A percentile compares a stretch with the other conserved stretches of the same genome.
Evolutionary conservation across 768 basidiomycete species (phyloP).

Genomic region (Pleurotus pulmonarius): DNA sequence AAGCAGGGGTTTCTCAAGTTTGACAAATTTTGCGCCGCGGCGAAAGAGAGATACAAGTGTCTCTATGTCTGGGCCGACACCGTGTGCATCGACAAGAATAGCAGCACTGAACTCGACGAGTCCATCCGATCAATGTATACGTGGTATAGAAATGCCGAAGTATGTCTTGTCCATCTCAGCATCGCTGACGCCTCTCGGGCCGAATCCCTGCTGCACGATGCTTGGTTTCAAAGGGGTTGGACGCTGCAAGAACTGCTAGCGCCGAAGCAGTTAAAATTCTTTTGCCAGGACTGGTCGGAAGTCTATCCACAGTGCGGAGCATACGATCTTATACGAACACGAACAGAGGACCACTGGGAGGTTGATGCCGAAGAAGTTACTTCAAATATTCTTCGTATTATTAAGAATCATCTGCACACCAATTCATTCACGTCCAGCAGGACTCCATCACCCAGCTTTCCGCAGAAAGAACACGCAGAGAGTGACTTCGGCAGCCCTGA

Average conservation of each 20-base stretch:
- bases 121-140: slow-evolving; percentile 1
- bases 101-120: not conserved
- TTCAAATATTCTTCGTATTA: too few relatives aligned
- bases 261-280: not conserved
- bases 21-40: not conserved
- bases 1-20: not conserved
- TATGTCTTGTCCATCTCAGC: not conserved
- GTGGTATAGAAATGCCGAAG: not conserved
- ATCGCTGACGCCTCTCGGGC: not conserved
- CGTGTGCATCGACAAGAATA: not conserved
- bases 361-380: too few relatives aligned
- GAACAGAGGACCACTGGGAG: too few relatives aligned
- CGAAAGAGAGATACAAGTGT: not conserved
- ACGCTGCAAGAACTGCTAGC: not conserved
- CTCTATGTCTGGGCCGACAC: not conserved
- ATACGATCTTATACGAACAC: not conserved
- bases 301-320: not conserved
- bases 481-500: too few relatives aligned
- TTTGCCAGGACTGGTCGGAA: not conserved
- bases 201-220: not conserved
- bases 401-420: too few relatives aligned
- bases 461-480: too few relatives aligned
- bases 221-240: not conserved
- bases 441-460: too few relatives aligned
- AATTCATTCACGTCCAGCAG: too few relatives aligned